Percentiles rank a stretch among this genome's conserved stretches.
These are phyloP conservation scores for Diplosphaera chodatii DNA, from an alignment of 139 green algal species.

Conservation along the genomic window DNA sequence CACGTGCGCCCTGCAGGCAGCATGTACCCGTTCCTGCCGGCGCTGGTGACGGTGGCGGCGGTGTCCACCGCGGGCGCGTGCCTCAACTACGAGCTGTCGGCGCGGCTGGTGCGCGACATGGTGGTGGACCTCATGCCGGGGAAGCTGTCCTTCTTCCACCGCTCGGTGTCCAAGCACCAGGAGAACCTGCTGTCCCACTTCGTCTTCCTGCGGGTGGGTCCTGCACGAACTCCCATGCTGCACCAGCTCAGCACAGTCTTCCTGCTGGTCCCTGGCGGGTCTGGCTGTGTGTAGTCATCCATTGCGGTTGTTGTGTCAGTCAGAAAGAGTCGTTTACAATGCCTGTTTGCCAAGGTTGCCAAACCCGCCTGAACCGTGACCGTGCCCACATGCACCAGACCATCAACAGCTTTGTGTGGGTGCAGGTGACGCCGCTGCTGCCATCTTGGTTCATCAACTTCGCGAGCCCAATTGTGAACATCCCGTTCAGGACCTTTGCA, in stretches of 20 bases:
- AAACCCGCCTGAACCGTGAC: no score
- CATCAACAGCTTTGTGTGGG: no score
- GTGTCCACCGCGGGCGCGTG: constrained; percentile 9
- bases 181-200: constrained; percentile 32
- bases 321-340: no score
- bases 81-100: constrained; percentile 15
- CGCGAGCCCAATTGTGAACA: constrained; percentile 7
- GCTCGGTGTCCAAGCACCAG: constrained; percentile 27
- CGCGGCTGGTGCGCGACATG: constrained; percentile 11
- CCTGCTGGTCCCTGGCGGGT: no score
- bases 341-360: no score
- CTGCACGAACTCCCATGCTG: no score
- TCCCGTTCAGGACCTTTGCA: constrained; percentile 14
- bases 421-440: constrained; percentile 22
- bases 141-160: constrained; percentile 6
- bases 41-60: constrained; percentile 6
- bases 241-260: no score
- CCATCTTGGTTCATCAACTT: constrained; percentile 25
- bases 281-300: no score
- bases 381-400: no score
- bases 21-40: constrained; percentile 18
- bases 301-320: no score
- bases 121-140: constrained; percentile 28
- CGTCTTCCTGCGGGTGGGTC: constrained; percentile 30
- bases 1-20: constrained; percentile 16